Evolutionary conservation across 352 stramenopile species (phyloP), one percentile per base, ranked within the genome.

Genomic region (Pythium diclinum): DNA sequence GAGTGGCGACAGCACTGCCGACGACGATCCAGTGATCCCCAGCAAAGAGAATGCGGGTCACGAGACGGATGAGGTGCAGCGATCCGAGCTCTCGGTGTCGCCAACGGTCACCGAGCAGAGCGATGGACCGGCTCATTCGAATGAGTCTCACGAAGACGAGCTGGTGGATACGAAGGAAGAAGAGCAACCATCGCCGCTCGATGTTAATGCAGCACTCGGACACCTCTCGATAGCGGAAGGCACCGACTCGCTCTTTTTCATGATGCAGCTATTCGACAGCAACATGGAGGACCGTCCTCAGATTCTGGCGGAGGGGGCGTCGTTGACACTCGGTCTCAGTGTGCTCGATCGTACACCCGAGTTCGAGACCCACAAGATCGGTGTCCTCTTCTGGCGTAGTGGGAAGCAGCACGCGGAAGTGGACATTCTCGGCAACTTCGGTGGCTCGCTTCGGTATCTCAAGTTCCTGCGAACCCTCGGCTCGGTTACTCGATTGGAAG

Each of bases 291-390:
- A 77, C 30, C 78, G 79, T 11, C 86, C 84, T 25, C 75, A 89
- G 49, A 58, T 89, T 33, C 65, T 95, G n/a, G 68, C 65, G 13
- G 72, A 91, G 40, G 82, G 86, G 1, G 59, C 74, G 8, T 63
- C 80, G 6, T 63, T 96, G 19, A 63, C 68, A 8, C 72, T 92
- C 10, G 87, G 81, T 3, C 68, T 96, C 17, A 89, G 52, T 25
- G 86, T 96, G 9, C 59, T 96, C 16, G 87, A 96, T 65, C 83
- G 87, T 28, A 94, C 83, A 19, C 87, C 86, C 7, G 75, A 79
- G 63, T 87, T 85, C 65, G 87, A 96, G 63, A 95, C 87, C 2
- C 87, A 96, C 72, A 96, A 96, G 62, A 88, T 96, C 38, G 87
- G 87, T 3, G 64, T 96, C 23, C 38, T 96, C 13, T 95, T 95